Conservation (phyloP, 176 grass and related monocot genomes). For the Tuctoria greenei region DNA sequence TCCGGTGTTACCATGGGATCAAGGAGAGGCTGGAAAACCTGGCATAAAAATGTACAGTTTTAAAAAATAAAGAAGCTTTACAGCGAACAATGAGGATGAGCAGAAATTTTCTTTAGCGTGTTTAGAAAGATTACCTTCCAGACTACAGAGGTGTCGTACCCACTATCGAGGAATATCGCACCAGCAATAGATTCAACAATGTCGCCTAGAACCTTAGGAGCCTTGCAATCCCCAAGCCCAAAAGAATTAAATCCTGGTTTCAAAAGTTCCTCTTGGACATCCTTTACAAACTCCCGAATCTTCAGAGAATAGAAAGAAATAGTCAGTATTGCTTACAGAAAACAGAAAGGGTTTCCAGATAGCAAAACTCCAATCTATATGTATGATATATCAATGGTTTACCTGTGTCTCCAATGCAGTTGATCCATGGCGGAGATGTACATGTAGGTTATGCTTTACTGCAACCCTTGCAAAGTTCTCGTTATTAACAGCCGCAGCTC, state of each 20-base stretch:
- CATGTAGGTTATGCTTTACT: slow-evolving; percentile 83
- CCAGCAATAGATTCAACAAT: slow-evolving; percentile 97
- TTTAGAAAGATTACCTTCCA: slow-evolving; percentile 68
- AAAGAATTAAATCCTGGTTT: slow-evolving; percentile 97
- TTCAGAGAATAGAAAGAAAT: slow-evolving; percentile 40
- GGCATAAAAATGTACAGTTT: slow-evolving; percentile 8
- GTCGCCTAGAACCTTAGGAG: slow-evolving; percentile 95
- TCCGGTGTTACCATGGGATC: slow-evolving; percentile 85
- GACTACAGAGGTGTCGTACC: slow-evolving; percentile 60
- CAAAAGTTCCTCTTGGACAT: slow-evolving; percentile 78
- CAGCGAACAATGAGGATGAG: not conserved
- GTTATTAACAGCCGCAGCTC: slow-evolving; percentile 97
- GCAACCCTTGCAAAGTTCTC: slow-evolving; percentile 97
- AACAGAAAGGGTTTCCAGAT: slow-evolving; percentile 13
- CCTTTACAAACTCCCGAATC: slow-evolving; percentile 98
- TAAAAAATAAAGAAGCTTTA: not conserved
- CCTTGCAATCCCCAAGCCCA: slow-evolving; percentile 93
- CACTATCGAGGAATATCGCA: slow-evolving; percentile 85
- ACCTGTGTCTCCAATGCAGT: slow-evolving; percentile 95
- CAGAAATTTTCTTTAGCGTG: not conserved
- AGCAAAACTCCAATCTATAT: slow-evolving; percentile 8
- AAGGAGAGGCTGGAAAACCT: slow-evolving; percentile 87
- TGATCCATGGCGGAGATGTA: slow-evolving; percentile 93
- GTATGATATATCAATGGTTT: slow-evolving; percentile 15
- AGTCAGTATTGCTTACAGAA: slow-evolving; percentile 33